Evolutionary conservation across 495 filamentous ascomycete genomes (phyloP).

Genomic region (Xylona heveae): DNA sequence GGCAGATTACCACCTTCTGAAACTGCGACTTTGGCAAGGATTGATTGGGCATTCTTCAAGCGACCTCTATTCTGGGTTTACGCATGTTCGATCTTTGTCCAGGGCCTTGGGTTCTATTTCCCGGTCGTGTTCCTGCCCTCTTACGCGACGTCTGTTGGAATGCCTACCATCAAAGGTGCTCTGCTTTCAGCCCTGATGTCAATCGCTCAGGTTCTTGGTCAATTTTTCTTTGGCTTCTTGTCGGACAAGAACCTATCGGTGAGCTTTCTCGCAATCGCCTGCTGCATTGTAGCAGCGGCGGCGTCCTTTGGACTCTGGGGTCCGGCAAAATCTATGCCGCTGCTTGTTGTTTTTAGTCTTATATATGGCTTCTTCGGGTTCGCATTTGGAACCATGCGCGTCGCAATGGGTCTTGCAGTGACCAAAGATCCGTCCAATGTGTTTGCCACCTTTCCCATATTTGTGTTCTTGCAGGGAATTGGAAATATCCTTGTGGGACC

Average conservation of each 20-base stretch:
- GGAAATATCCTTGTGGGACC: conserved; percentile 18
- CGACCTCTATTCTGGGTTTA: conserved; percentile 15
- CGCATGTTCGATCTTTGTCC: conserved; percentile 10
- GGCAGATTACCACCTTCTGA: conserved; percentile 10
- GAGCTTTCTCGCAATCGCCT: conserved; percentile 9
- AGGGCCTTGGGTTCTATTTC: conserved; percentile 17
- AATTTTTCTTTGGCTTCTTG: conserved; percentile 15
- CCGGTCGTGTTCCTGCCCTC: conserved; percentile 15
- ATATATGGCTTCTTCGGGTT: conserved; percentile 19
- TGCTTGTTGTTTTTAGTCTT: conserved; percentile 13
- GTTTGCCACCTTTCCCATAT: conserved; percentile 12
- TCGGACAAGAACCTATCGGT: conserved; percentile 12
- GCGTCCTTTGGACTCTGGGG: conserved; percentile 15
- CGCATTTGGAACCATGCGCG: conserved; percentile 15
- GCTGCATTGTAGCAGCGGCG: conserved; percentile 10
- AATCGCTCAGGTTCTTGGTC: conserved; percentile 14
- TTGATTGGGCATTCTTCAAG: conserved; percentile 9
- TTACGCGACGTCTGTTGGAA: conserved; percentile 14
- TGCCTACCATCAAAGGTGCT: conserved; percentile 11
- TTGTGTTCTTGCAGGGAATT: conserved; percentile 16
- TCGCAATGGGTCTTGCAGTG: conserved; percentile 12
- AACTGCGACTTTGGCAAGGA: conserved; percentile 4
- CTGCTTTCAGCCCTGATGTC: conserved; percentile 16
- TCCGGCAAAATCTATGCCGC: conserved; percentile 9
- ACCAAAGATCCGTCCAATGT: conserved; percentile 11